Percentiles rank a stretch among this genome's conserved stretches.
Evolutionary conservation across 352 stramenopile species (phyloP).

Genomic region (Phytopythium montanum): DNA sequence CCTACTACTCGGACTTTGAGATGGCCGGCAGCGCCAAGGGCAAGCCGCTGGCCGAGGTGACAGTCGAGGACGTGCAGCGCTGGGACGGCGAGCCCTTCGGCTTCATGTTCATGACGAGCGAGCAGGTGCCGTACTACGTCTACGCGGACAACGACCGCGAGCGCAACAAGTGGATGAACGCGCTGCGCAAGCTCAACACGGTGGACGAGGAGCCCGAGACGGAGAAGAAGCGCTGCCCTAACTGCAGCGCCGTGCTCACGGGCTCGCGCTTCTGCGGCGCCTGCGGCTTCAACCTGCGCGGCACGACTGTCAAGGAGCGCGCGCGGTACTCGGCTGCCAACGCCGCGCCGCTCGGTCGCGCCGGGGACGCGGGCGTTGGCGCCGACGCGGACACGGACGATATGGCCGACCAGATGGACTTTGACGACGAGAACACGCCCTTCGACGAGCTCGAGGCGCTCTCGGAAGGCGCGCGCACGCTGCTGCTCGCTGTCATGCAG

Average conservation of each 20-base stretch:
- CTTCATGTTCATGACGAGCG: slow-evolving; percentile 89
- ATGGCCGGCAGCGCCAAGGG: slow-evolving; percentile 78
- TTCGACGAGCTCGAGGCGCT: slow-evolving; percentile 87
- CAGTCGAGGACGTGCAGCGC: slow-evolving; percentile 79
- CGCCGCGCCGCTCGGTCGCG: slow-evolving; percentile 12
- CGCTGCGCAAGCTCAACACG: slow-evolving; percentile 70
- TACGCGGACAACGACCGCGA: slow-evolving; percentile 88
- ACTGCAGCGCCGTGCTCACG: slow-evolving; percentile 82
- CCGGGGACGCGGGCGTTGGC: slow-evolving; percentile 48
- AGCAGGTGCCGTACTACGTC: slow-evolving; percentile 89
- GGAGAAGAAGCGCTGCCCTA: slow-evolving; percentile 82
- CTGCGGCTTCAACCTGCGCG: slow-evolving; percentile 84
- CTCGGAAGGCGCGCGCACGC: slow-evolving; percentile 78
- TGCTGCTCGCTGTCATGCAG: slow-evolving; percentile 86
- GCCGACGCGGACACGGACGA: neutral
- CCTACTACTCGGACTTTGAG: slow-evolving; percentile 87
- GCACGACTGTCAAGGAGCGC: slow-evolving; percentile 63
- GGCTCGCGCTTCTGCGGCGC: slow-evolving; percentile 85
- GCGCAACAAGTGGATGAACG: slow-evolving; percentile 87
- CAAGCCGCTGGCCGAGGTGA: slow-evolving; percentile 75
- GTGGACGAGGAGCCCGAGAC: slow-evolving; percentile 66
- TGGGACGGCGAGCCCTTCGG: slow-evolving; percentile 86
- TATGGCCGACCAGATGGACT: slow-evolving; percentile 20
- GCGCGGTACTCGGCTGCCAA: slow-evolving; percentile 18
- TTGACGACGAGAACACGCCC: slow-evolving; percentile 78